Evolutionary conservation across 2,329 filamentous ascomycete species (phyloP).

Genomic region (Verticillium nonalfalfae): DNA sequence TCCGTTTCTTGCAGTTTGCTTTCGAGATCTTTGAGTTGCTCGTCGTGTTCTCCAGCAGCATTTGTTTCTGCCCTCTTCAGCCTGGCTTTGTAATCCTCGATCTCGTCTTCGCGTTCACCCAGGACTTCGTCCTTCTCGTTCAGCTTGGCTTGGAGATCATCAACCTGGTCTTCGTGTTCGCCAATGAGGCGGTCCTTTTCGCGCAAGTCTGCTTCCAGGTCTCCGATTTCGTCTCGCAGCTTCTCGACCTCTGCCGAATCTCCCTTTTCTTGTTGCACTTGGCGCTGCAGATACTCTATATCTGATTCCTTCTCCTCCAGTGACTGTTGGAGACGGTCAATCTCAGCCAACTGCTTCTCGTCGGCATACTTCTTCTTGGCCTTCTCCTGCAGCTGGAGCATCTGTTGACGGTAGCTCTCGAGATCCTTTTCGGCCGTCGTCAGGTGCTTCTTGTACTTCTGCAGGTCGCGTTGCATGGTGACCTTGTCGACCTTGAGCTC

Average conservation of each 20-base stretch:
- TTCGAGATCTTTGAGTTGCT: constrained; percentile 45
- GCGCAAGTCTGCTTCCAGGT: constrained; percentile 68
- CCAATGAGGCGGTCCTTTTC: constrained; percentile 70
- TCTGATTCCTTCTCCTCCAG: constrained; percentile 55
- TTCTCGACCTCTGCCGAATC: constrained; percentile 56
- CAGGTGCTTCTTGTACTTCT: constrained; percentile 79
- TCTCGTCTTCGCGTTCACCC: constrained; percentile 44
- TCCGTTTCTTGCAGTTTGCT: constrained; percentile 40
- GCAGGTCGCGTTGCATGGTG: constrained; percentile 81
- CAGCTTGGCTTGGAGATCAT: constrained; percentile 52
- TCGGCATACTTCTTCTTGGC: constrained; percentile 70
- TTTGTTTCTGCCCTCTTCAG: constrained; percentile 43
- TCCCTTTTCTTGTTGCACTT: constrained; percentile 50
- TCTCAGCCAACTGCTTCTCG: constrained; percentile 57
- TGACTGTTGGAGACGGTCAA: constrained; percentile 49
- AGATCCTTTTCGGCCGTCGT: constrained; percentile 78
- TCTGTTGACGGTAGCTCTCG: constrained; percentile 74
- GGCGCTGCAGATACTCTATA: constrained; percentile 52
- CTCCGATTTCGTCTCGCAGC: constrained; percentile 66
- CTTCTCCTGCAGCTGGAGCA: constrained; percentile 76
- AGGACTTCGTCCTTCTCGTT: constrained; percentile 53
- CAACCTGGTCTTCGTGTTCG: constrained; percentile 69
- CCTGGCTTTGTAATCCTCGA: constrained; percentile 44
- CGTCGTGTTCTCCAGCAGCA: neutral
- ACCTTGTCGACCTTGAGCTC: constrained; percentile 91